Evolutionary conservation across 139 green algal species (phyloP).

Genomic region (Coelastrella sp.): DNA sequence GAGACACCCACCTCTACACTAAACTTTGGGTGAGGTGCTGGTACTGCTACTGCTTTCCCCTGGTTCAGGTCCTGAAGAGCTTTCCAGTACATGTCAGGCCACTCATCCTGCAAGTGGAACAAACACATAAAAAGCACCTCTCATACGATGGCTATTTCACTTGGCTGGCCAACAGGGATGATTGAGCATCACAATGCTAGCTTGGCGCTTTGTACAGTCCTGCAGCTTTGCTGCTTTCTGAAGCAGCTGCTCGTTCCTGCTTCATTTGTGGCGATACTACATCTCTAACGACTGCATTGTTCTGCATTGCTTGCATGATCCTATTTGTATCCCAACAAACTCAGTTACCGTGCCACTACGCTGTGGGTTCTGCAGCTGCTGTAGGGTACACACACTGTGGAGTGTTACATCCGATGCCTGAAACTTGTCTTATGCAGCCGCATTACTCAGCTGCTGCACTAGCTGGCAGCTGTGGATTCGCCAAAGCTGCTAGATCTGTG

Average conservation of each 20-base stretch:
- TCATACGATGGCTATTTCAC: background rate
- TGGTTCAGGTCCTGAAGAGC: slow-evolving; percentile 48
- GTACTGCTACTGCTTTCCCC: slow-evolving; percentile 50
- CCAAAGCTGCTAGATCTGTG: background rate
- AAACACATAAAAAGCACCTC: background rate
- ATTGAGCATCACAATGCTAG: no score
- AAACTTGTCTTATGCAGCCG: no score
- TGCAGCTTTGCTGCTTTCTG: no score
- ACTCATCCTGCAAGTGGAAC: slow-evolving; percentile 53
- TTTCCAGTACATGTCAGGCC: slow-evolving; percentile 60
- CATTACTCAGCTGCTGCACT: background rate
- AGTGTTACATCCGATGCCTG: background rate
- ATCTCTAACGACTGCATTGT: no score
- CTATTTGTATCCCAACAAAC: no score
- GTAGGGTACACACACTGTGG: background rate
- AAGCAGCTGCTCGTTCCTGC: no score
- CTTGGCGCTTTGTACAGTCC: no score
- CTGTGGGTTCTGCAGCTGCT: background rate
- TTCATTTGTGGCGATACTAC: no score
- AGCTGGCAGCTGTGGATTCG: background rate
- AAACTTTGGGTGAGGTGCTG: slow-evolving; percentile 71
- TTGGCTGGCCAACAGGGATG: background rate
- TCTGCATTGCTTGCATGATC: no score
- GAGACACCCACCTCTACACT: slow-evolving; percentile 47
- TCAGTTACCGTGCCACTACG: no score